Conservation (phyloP, 805 yeast species). For the Jamesozyma rosinii region DNA sequence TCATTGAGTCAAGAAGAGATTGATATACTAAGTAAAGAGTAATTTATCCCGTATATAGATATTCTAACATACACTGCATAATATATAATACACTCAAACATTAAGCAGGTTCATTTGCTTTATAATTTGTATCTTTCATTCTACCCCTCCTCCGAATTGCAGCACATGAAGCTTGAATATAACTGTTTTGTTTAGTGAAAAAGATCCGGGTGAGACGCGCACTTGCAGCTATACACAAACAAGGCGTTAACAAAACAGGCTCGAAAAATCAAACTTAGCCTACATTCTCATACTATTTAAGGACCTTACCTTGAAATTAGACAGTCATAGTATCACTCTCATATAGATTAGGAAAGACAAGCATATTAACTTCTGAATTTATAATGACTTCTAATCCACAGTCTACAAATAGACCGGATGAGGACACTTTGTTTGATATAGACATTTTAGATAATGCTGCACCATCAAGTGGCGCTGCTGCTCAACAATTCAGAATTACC, state of each 20-base stretch:
- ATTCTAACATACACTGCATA: neutral
- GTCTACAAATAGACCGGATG: neutral
- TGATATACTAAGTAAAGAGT: conserved; percentile 1
- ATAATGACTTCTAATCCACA: neutral
- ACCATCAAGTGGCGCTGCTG: conserved; percentile 1
- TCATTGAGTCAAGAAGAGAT: conserved; percentile 67
- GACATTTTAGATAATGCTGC: conserved; percentile 28
- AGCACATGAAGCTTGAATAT: no score
- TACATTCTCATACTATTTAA: no score
- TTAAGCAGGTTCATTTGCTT: no score
- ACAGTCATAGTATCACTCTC: no score
- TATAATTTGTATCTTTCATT: no score
- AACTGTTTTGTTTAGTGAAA: no score
- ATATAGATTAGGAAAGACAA: neutral
- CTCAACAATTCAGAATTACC: neutral
- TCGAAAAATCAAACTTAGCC: no score
- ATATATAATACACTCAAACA: no score
- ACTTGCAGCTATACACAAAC: neutral
- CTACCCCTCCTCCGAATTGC: no score
- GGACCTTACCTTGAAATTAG: no score
- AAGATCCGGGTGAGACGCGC: neutral
- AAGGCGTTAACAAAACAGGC: neutral
- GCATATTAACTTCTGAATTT: neutral
- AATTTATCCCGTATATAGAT: neutral
- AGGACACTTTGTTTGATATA: conserved; percentile 34